A percentile compares a stretch with the other conserved stretches of the same genome.
phyloP scores from a whole-genome alignment of 306 rosid species.

The Inga oerstediana region DNA sequence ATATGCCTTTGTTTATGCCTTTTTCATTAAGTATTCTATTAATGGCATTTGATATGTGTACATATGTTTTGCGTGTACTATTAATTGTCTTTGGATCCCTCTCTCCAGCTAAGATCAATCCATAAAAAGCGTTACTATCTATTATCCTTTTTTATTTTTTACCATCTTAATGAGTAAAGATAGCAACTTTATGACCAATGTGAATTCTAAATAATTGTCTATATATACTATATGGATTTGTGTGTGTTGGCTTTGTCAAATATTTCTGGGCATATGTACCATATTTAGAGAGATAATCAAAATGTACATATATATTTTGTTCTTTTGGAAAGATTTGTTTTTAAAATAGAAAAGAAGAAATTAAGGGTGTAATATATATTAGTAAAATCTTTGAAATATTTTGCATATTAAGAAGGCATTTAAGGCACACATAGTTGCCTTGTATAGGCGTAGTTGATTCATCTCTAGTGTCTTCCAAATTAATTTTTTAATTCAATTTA shows the following conservation, averaged over 20 bases:
- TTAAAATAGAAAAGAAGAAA: constrained; percentile 29
- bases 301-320: neutral
- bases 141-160: neutral
- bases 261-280: constrained; percentile 9
- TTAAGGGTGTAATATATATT: constrained; percentile 38
- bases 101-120: constrained; percentile 6
- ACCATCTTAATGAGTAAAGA: constrained; percentile 39
- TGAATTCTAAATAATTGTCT: constrained; percentile 4
- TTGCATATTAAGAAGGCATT: constrained; percentile 28
- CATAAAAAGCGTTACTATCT: constrained; percentile 4
- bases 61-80: neutral
- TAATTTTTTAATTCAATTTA: neutral
- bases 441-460: constrained; percentile 9
- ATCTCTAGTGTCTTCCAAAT: neutral
- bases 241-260: constrained; percentile 20
- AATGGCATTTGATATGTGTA: constrained; percentile 12
- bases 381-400: constrained; percentile 24
- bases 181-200: constrained; percentile 35
- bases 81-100: constrained; percentile 11
- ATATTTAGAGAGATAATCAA: neutral
- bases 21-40: constrained; percentile 15
- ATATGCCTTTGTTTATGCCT: neutral
- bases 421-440: constrained; percentile 31
- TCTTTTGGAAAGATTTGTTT: constrained; percentile 31
- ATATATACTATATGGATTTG: neutral